A percentile compares a stretch with the other conserved stretches of the same genome.
Conservation (phyloP, 345 rosid genomes). For the Boechera stricta region DNA sequence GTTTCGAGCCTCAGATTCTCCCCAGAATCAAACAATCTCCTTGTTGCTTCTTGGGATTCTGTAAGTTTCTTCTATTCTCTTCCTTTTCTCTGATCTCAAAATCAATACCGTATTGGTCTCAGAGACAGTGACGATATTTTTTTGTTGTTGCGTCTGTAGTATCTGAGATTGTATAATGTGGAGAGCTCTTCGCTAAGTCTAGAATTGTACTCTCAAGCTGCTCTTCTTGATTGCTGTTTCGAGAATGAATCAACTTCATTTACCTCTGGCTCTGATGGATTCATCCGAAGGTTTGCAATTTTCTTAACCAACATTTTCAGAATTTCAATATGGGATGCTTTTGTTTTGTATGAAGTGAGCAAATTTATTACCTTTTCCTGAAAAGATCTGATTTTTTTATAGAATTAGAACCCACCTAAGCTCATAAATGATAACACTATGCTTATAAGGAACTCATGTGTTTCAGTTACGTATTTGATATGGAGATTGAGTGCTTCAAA, state of each 20-base stretch:
- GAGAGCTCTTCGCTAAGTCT: slow-evolving; percentile 60
- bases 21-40: slow-evolving; percentile 72
- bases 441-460: background rate
- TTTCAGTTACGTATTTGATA: background rate
- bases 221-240: slow-evolving; percentile 89
- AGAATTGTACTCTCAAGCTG: slow-evolving; percentile 54
- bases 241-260: slow-evolving; percentile 58
- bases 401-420: background rate
- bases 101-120: background rate
- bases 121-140: background rate
- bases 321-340: background rate
- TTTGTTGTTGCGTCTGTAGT: slow-evolving; percentile 40
- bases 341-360: slow-evolving; percentile 14
- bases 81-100: slow-evolving; percentile 2
- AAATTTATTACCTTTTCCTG: slow-evolving; percentile 7
- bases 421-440: background rate
- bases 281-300: slow-evolving; percentile 64
- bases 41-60: slow-evolving; percentile 90
- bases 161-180: slow-evolving; percentile 78
- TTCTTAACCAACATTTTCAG: background rate
- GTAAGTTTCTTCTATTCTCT: slow-evolving; percentile 51
- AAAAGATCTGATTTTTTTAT: background rate
- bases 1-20: slow-evolving; percentile 80
- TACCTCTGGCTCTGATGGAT: slow-evolving; percentile 75
- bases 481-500: slow-evolving; percentile 1